These are phyloP conservation scores for Penicilliopsis zonata DNA, from an alignment of 495 filamentous ascomycete genomes.

Conservation along the genomic window DNA sequence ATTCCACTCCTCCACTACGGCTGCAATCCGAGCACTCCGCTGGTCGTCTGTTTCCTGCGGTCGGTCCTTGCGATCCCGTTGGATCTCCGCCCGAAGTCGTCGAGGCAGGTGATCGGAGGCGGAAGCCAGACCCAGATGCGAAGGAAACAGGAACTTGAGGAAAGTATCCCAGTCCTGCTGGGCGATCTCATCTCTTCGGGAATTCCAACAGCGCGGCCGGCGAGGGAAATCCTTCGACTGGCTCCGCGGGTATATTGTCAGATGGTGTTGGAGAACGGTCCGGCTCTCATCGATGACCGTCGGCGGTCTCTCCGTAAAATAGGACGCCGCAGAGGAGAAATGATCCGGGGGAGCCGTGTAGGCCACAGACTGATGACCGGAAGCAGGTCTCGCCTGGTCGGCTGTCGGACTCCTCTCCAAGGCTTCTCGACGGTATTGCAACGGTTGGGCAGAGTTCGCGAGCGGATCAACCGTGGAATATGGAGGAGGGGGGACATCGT, in stretches of 20 bases:
- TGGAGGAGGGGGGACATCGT: constrained; percentile 33
- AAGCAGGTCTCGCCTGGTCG: constrained; percentile 4
- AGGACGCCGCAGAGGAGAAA: constrained; percentile 30
- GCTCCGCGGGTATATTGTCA: constrained; percentile 33
- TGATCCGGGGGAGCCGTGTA: constrained; percentile 15
- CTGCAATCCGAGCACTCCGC: constrained; percentile 25
- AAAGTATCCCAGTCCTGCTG: constrained; percentile 43
- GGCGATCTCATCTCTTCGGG: constrained; percentile 23
- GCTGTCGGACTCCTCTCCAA: constrained; percentile 14
- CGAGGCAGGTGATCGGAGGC: constrained; percentile 26
- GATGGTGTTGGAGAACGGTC: constrained; percentile 22
- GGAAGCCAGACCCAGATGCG: constrained; percentile 27
- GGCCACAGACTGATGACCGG: constrained; percentile 5
- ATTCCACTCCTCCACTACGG: constrained; percentile 40
- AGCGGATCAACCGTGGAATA: constrained; percentile 35
- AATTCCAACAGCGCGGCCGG: constrained; percentile 30
- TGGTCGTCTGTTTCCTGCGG: constrained; percentile 32
- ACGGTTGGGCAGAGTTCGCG: no score
- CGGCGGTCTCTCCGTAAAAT: constrained; percentile 30
- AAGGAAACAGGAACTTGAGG: constrained; percentile 33
- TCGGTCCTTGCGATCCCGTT: constrained; percentile 30
- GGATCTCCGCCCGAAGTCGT: constrained; percentile 27
- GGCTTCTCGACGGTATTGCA: no score
- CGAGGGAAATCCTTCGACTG: constrained; percentile 35
- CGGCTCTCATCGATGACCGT: constrained; percentile 14